Conservation (phyloP, 2,329 filamentous ascomycete species). For the Xylaria sp. region DNA sequence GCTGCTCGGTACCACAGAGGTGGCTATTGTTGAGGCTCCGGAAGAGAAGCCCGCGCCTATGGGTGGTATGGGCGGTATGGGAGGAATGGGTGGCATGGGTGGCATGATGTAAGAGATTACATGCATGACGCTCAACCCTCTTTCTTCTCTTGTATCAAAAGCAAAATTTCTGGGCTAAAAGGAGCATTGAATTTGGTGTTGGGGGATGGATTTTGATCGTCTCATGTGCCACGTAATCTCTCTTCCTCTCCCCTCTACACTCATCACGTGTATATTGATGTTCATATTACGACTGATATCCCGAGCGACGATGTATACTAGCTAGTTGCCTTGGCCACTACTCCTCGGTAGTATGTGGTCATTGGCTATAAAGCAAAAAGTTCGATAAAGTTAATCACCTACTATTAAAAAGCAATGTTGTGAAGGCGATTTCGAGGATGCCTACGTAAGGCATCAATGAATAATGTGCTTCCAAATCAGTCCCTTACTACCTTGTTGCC, state of each 20-base stretch:
- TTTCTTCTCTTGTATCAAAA: constrained; percentile 51
- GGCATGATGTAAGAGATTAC: constrained; percentile 40
- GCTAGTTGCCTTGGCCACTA: constrained; percentile 29
- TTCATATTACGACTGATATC: constrained; percentile 50
- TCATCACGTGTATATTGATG: constrained; percentile 44
- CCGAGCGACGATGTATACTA: constrained; percentile 51
- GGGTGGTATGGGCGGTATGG: constrained; percentile 64
- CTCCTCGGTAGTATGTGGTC: constrained; percentile 19
- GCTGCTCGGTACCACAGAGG: constrained; percentile 96
- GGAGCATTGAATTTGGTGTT: constrained; percentile 62
- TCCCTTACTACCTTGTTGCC: constrained; percentile 3
- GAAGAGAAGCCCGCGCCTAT: constrained; percentile 87
- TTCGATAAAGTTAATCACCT: constrained; percentile 18
- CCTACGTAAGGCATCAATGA: background rate
- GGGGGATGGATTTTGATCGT: constrained; percentile 48
- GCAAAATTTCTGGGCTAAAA: constrained; percentile 48
- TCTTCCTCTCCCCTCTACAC: constrained; percentile 40
- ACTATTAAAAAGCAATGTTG: background rate
- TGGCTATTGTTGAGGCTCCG: constrained; percentile 94
- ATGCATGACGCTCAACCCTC: constrained; percentile 31
- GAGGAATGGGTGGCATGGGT: constrained; percentile 64
- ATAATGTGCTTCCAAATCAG: background rate
- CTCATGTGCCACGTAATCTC: constrained; percentile 55
- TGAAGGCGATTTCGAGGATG: background rate
- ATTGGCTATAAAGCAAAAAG: constrained; percentile 19